Base-by-base conservation (phyloP, 148 eudicot species). In the Nepenthes mirabilis region DNA sequence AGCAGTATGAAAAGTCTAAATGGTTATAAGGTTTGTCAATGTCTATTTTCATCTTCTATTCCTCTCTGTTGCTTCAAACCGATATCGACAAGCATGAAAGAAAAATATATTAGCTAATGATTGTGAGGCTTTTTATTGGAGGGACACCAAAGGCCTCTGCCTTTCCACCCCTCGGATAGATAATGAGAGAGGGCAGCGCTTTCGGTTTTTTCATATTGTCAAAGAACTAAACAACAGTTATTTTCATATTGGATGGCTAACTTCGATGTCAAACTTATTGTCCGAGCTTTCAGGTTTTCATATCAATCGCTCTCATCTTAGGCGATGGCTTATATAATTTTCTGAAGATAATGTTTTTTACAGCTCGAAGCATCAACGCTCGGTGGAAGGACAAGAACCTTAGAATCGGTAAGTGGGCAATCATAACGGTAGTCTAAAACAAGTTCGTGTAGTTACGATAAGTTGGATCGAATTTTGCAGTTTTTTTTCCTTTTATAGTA, bases 301-400 rank as follows among this genome's bases (percentile, higher is more conserved):
- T 88, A 55, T 79, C 91, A 32, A 85, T 88, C 35, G 87, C 96
- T 3, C 82, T 88, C 47, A 79, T 88, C 63, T 65, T 88, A 45
- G 96, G 96, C 11, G 91, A 88, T 32, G 91, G 91, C 34, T 70
- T 85, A 34, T 88, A 85, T 71, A 85, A 83, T 63, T 79, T 89
- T 69, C 62, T 83, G 66, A 83, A 80, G 82, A 78, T 76, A 63
- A 68, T 83, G 12, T 66, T 59, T 59, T 70, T 79, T 71, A 89
- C 83, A 9, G 32, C 68, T 6, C 52, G 65, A 62, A 83, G 63
- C 73, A 70, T 88, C 6, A 65, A 71, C 59, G 55, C 57, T 33
- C 72, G 68, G 33, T 3, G 79, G 65, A 84, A 70, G 60, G 68
- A 75, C 35, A 86, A 72, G 51, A 73, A 52, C 52, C 64, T 50